These are phyloP conservation scores for Phytopythium sindhum DNA, from an alignment of 352 stramenopile genomes.

Conservation along the genomic window DNA sequence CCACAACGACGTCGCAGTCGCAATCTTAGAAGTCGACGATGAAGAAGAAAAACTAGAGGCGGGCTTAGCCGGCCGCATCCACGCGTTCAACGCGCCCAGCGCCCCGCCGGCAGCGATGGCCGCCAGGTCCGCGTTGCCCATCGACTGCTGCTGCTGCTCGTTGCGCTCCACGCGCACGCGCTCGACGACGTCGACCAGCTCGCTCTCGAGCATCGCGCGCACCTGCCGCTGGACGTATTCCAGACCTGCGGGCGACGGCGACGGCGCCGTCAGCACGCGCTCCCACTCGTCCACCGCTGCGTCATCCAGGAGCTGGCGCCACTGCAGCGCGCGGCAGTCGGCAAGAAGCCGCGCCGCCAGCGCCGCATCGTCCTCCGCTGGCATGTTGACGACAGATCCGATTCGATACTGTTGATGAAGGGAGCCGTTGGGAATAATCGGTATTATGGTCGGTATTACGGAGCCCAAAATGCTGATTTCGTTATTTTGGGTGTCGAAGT, in stretches of 20 bases:
- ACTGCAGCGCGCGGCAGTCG: conserved; percentile 36
- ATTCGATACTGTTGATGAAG: not conserved
- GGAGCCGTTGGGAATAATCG: too few relatives aligned
- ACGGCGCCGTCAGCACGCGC: conserved; percentile 4
- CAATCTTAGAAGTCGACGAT: not conserved
- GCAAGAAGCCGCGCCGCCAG: conserved; percentile 15
- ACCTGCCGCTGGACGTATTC: conserved; percentile 11
- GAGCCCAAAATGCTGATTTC: too few relatives aligned
- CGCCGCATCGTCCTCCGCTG: not conserved
- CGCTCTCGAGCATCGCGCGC: conserved; percentile 33
- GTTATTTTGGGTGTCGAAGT: too few relatives aligned
- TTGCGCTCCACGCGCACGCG: conserved; percentile 50
- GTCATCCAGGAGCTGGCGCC: conserved; percentile 28
- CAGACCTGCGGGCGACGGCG: conserved; percentile 3
- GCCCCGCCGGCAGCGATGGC: conserved; percentile 57
- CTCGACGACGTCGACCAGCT: conserved; percentile 44
- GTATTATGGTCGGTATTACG: too few relatives aligned
- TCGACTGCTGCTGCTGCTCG: conserved; percentile 37
- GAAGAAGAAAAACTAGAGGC: not conserved
- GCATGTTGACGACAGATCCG: not conserved
- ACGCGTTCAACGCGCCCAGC: conserved; percentile 68
- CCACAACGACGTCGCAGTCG: conserved; percentile 42
- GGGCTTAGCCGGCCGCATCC: conserved; percentile 33
- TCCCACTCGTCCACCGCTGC: conserved; percentile 4
- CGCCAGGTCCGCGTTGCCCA: conserved; percentile 54